Conservation (phyloP, 1,284 basidiomycete species). For the Puccinia hordei region DNA sequence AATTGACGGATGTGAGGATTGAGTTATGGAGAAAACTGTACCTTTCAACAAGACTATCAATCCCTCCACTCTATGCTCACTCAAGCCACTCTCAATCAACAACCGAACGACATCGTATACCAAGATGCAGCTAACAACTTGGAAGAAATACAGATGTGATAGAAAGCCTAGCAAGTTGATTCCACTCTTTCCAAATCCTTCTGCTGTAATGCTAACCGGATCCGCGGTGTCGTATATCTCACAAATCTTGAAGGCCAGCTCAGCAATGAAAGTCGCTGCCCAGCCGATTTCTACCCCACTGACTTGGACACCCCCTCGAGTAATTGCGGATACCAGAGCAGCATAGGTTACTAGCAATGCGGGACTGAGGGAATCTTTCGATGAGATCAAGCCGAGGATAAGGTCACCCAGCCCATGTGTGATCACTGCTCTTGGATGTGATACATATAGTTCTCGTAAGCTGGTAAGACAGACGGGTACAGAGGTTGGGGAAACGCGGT, state of each 20-base stretch:
- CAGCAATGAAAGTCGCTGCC: constrained; percentile 48
- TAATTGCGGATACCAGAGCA: constrained; percentile 41
- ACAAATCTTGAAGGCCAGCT: constrained; percentile 19
- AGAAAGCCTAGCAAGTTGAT: constrained; percentile 84
- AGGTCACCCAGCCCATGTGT: constrained; percentile 35
- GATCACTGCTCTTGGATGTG: constrained; percentile 44
- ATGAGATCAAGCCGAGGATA: constrained; percentile 40
- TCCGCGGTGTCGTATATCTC: constrained; percentile 24
- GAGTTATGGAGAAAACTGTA: not conserved
- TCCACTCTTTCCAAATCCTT: constrained; percentile 69
- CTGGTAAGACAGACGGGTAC: constrained; percentile 36
- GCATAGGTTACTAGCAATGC: constrained; percentile 44
- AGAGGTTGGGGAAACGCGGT: constrained; percentile 47
- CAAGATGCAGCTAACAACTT: constrained; percentile 82
- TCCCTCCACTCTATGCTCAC: constrained; percentile 46
- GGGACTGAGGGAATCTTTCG: constrained; percentile 27
- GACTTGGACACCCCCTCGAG: constrained; percentile 44
- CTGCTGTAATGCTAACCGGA: not conserved
- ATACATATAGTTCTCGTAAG: constrained; percentile 39
- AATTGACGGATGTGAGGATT: not conserved
- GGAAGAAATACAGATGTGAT: constrained; percentile 92
- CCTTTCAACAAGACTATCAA: constrained; percentile 50
- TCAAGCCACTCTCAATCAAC: constrained; percentile 65
- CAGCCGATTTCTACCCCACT: constrained; percentile 49
- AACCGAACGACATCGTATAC: constrained; percentile 86